These are phyloP conservation scores for Hypericum androsaemum DNA, from an alignment of 345 rosid species.

Conservation along the genomic window DNA sequence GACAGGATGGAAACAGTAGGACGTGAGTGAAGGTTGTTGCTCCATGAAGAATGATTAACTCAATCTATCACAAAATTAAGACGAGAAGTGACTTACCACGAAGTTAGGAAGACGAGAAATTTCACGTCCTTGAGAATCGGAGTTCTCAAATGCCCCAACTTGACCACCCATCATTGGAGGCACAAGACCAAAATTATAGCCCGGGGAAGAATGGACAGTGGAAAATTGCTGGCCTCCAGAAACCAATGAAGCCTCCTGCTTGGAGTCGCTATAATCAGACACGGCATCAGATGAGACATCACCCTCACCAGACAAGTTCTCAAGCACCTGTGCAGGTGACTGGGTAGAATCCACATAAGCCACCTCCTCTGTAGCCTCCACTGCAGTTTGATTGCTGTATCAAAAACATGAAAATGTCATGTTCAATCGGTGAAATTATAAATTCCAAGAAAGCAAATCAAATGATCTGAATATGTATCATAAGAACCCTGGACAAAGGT, in stretches of 20 bases:
- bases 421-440: too few relatives aligned
- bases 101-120: slow-evolving; percentile 64
- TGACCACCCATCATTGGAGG: slow-evolving; percentile 61
- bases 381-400: slow-evolving; percentile 36
- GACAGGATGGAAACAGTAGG: slow-evolving; percentile 16
- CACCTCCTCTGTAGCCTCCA: slow-evolving; percentile 40
- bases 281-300: slow-evolving; percentile 34
- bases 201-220: slow-evolving; percentile 46
- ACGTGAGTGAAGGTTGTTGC: too few relatives aligned
- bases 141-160: slow-evolving; percentile 50
- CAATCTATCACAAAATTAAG: too few relatives aligned
- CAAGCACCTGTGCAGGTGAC: slow-evolving; percentile 38
- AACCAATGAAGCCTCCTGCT: slow-evolving; percentile 40
- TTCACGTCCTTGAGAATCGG: slow-evolving; percentile 73
- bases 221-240: slow-evolving; percentile 52
- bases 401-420: slow-evolving; percentile 6
- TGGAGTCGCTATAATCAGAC: slow-evolving; percentile 46
- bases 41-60: too few relatives aligned
- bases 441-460: too few relatives aligned
- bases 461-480: too few relatives aligned
- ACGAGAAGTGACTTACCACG: slow-evolving; percentile 36
- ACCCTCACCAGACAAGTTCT: slow-evolving; percentile 48
- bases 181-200: slow-evolving; percentile 46
- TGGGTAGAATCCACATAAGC: slow-evolving; percentile 36
- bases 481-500: too few relatives aligned